Evolutionary conservation across 257 asterid species (phyloP).

Genomic region (Pogostemon cablin): DNA sequence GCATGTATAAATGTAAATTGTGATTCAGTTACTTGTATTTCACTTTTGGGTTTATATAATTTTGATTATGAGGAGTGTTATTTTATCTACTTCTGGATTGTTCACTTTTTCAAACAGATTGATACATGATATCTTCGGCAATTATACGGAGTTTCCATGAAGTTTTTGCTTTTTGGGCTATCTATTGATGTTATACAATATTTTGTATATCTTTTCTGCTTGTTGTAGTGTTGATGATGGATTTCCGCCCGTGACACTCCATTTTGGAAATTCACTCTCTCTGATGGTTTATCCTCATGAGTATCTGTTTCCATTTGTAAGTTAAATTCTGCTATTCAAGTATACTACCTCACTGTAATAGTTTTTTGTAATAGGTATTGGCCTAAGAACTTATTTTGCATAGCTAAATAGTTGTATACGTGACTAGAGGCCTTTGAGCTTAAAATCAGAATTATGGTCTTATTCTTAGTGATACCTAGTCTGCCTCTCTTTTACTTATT

Average conservation of each 20-base stretch:
- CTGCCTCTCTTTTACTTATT: neutral
- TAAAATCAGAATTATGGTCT: neutral
- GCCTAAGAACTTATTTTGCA: conserved; percentile 2
- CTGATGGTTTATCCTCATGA: conserved; percentile 91
- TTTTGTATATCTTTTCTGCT: conserved; percentile 34
- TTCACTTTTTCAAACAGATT: conserved; percentile 26
- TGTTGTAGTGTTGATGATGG: conserved; percentile 92
- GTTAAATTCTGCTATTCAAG: conserved; percentile 40
- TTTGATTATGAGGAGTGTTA: conserved; percentile 1
- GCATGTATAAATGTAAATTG: neutral
- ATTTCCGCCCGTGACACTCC: conserved; percentile 83
- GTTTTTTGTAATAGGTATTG: conserved; percentile 23
- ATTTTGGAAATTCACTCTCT: conserved; percentile 77
- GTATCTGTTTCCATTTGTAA: conserved; percentile 91
- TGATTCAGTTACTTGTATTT: conserved; percentile 4
- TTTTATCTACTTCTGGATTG: conserved; percentile 15
- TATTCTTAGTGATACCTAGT: neutral
- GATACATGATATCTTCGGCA: conserved; percentile 11
- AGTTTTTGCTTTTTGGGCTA: neutral
- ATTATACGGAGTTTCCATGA: neutral
- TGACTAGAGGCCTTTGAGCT: conserved; percentile 17
- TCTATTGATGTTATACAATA: conserved; percentile 13
- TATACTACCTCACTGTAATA: conserved; percentile 18
- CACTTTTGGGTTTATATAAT: conserved; percentile 16
- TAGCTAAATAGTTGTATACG: conserved; percentile 18